Base-by-base conservation (phyloP, 768 basidiomycete species). In the Boletus subcaerulescens region DNA sequence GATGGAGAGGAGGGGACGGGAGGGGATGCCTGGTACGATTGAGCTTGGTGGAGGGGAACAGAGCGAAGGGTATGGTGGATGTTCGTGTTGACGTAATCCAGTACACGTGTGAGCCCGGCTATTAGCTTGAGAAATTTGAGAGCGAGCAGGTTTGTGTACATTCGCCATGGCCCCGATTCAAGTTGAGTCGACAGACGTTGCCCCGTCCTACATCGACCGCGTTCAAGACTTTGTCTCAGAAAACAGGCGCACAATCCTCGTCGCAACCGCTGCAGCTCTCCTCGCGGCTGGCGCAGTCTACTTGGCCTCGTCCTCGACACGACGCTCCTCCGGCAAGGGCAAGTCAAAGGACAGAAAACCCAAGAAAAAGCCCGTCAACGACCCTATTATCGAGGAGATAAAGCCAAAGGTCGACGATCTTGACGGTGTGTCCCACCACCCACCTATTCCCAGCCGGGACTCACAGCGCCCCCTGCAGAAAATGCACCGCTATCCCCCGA, bases 341-440 rank as follows among this genome's bases (percentile, higher is more conserved):
- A 83, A 80, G 65, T 74, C 68, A 46, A 79, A 74, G 67, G 84
- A 78, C 60, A 76, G 69, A 51, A 70, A 61, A 44, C 43, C 41
- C 14, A 87, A 86, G 74, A 82, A 78, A 71, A 82, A 80, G 72
- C 60, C 77, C 0, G 72, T 66, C 13, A 85, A 82, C 56, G 86
- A 87, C 0, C 93, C 93, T 38, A 76, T 96, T 40, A 71, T 96
- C 45, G 91, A 95, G 77, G 91, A 94, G 70, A 68, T 79, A 50
- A 78, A 76, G 49, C 77, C 86, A 4, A 75, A 71, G 59, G 70
- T 67, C 40, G 70, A 73, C 45, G 71, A 64, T 40, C 71, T 71
- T 43, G 60, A 72, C 45, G 68, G 74, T 71, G 39, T 50, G 64
- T 52, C 58, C 65, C 26, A 55, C 55, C 45, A 3, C 33, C 47